phyloP scores from a whole-genome alignment of 306 rosid species.

The Luffa acutangula region DNA sequence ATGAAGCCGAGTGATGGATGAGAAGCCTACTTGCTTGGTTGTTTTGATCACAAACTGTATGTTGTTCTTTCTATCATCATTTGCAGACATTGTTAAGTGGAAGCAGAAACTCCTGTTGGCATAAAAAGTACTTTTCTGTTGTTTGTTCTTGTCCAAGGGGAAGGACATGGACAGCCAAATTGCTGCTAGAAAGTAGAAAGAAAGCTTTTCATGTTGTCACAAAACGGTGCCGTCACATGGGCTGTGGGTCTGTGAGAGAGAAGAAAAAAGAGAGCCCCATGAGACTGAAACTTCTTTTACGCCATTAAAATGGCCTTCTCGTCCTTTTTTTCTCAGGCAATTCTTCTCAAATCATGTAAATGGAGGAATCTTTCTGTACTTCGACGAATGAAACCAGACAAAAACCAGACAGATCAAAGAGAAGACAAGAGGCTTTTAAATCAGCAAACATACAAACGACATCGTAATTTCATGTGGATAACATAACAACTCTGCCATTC shows the following conservation, averaged over 20 bases:
- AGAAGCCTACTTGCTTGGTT: background rate
- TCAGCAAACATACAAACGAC: background rate
- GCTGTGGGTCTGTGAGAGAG: background rate
- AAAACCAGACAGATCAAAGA: background rate
- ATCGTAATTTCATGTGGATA: background rate
- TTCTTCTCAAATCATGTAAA: background rate
- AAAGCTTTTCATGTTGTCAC: background rate
- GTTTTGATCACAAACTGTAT: background rate
- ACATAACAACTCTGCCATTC: background rate
- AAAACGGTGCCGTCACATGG: background rate
- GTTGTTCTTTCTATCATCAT: background rate
- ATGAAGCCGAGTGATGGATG: background rate
- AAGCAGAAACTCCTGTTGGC: background rate
- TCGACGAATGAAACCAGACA: background rate
- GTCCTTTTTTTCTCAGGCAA: background rate
- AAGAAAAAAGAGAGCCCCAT: background rate
- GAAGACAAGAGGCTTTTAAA: background rate
- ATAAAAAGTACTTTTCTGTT: background rate
- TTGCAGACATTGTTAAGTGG: conserved; percentile 3
- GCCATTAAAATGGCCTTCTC: background rate
- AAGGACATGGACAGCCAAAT: background rate
- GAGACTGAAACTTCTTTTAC: background rate
- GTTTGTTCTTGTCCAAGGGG: background rate
- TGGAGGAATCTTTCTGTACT: background rate
- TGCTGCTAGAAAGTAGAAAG: background rate